A percentile compares a stretch with the other conserved stretches of the same genome.
These are phyloP conservation scores for Suhomyces sp. DNA, from an alignment of 805 yeast genomes.

Conservation along the genomic window DNA sequence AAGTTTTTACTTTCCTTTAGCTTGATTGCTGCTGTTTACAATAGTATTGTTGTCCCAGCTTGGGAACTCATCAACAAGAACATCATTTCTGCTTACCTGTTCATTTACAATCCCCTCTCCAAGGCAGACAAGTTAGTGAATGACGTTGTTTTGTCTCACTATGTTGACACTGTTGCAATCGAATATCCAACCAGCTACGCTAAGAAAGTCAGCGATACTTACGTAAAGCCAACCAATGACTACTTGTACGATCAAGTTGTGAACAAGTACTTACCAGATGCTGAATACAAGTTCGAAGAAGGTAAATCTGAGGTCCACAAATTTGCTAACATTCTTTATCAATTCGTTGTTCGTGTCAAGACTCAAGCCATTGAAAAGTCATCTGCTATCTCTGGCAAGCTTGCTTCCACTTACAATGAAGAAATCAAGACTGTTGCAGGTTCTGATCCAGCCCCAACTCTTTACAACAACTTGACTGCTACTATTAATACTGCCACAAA, in stretches of 20 bases:
- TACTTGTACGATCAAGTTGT: slow-evolving; percentile 13
- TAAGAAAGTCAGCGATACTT: slow-evolving; percentile 7
- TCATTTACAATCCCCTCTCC: slow-evolving; percentile 13
- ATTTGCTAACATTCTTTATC: slow-evolving; percentile 20
- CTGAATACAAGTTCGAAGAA: slow-evolving; percentile 22
- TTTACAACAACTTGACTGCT: slow-evolving; percentile 34
- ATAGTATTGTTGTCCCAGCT: slow-evolving; percentile 20
- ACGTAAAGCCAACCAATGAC: slow-evolving; percentile 25
- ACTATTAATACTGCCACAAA: slow-evolving; percentile 33
- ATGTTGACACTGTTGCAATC: slow-evolving; percentile 10
- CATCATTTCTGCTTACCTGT: slow-evolving; percentile 18
- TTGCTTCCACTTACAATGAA: slow-evolving; percentile 33
- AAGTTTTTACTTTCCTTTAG: slow-evolving; percentile 24
- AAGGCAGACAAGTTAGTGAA: slow-evolving; percentile 11
- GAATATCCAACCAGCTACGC: slow-evolving; percentile 5
- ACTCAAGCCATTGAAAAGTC: slow-evolving; percentile 26
- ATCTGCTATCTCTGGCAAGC: slow-evolving; percentile 25
- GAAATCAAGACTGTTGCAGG: slow-evolving; percentile 24
- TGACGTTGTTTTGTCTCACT: slow-evolving; percentile 10
- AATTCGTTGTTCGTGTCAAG: slow-evolving; percentile 20
- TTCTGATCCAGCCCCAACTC: slow-evolving; percentile 22
- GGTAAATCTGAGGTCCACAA: slow-evolving; percentile 19
- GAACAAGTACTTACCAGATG: slow-evolving; percentile 27
- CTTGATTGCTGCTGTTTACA: slow-evolving; percentile 22
- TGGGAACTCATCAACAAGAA: slow-evolving; percentile 20